Conservation (phyloP, 345 rosid species). For the Atalantia buxifolia region DNA sequence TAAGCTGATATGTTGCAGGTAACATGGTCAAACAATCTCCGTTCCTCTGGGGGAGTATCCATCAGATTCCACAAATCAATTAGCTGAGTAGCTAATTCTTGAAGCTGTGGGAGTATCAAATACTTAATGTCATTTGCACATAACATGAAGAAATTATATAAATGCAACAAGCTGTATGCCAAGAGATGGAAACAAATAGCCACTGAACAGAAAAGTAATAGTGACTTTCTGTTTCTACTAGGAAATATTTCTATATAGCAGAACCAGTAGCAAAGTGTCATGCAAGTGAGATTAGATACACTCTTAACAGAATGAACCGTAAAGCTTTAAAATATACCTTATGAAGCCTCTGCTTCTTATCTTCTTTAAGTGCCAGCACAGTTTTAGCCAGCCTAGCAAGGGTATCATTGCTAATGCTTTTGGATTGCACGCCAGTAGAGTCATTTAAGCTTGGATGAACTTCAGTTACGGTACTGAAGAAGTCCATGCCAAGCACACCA, state of each 20-base stretch:
- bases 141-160: background rate
- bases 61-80: constrained; percentile 95
- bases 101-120: constrained; percentile 57
- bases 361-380: constrained; percentile 72
- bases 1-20: constrained; percentile 83
- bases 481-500: constrained; percentile 86
- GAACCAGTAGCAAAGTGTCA: background rate
- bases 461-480: constrained; percentile 70
- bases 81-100: constrained; percentile 84
- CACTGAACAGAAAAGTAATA: background rate
- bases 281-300: background rate
- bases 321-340: constrained; percentile 42
- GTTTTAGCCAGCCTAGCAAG: constrained; percentile 74
- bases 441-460: constrained; percentile 98
- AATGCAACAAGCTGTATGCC: background rate
- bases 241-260: background rate
- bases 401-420: constrained; percentile 94
- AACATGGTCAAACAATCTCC: constrained; percentile 78
- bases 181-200: background rate
- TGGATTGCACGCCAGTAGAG: constrained; percentile 52
- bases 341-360: constrained; percentile 81
- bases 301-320: background rate
- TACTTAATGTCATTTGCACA: background rate
- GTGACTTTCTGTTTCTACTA: background rate
- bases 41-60: constrained; percentile 93